Base-by-base conservation (phyloP, 2,329 filamentous ascomycete species). In the Sodiomyces alkalinus region DNA sequence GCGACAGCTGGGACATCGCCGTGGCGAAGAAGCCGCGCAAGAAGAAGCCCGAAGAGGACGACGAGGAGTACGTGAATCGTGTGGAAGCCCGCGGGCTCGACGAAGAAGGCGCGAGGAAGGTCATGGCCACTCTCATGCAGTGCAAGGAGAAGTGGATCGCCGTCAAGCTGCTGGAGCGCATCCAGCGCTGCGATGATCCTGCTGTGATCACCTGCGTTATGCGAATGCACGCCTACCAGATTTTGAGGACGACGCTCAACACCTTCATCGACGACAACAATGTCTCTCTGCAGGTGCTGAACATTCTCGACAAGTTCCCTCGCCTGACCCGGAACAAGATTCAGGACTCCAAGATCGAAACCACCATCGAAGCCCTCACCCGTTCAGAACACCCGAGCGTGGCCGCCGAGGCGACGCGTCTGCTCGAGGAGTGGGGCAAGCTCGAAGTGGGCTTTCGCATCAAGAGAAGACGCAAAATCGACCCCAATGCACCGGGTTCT, bases 71-170 rank as follows among this genome's bases (percentile, higher is more conserved):
- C 47, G 78, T 94, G 51, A 90, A 85, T 53, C 86, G 82, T 50
- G 67, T 92, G 35, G 72, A 87, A 49, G 75, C 80, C 28, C 80
- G 75, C 45, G 74, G 69, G 26, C 67, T 94, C 34, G 75, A 83
- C 39, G 81, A 90, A 44, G 72, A 78, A 33, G 82, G 80, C 37
- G 83, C 92, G 35, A 82, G 79, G 44, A 92, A 92, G 55, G 83
- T 94, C 52, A 93, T 94, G 83, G 86, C 87, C 15, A 79, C 85
- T 29, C 71, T 98, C 33, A 86, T 93, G 74, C 87, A 94, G 52
- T 93, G 83, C 64, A 92, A 93, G 55, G 90, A 98, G 63, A 94
- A 94, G 55, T 98, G 90, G 90, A 94, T 98, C 52, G 85, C 82
- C 3, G 85, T 94, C 55, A 96, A 96, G 56, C 62, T 98, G 32